phyloP scores from a whole-genome alignment of 2,329 filamentous ascomycete species.

The Ophiosphaerella herpotricha region DNA sequence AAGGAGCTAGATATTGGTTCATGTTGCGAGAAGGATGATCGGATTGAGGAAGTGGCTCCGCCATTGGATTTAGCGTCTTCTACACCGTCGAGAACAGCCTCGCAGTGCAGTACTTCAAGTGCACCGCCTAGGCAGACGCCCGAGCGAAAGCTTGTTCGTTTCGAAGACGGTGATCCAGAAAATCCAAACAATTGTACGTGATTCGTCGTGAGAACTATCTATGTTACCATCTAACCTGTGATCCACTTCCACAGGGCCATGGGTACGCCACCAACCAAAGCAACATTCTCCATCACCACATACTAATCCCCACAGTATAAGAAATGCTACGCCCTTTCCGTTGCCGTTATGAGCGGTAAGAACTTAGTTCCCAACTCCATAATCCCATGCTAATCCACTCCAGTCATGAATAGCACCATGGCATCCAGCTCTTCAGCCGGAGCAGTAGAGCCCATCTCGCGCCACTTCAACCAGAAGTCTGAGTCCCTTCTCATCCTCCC shows the following conservation, averaged over 20 bases:
- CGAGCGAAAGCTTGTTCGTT: slow-evolving; percentile 42
- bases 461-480: slow-evolving; percentile 60
- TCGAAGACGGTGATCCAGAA: slow-evolving; percentile 46
- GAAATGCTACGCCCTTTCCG: slow-evolving; percentile 60
- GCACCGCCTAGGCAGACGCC: slow-evolving; percentile 1
- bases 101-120: slow-evolving; percentile 9
- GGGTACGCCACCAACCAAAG: neutral
- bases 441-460: slow-evolving; percentile 62
- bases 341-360: slow-evolving; percentile 61
- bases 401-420: slow-evolving; percentile 67
- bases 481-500: slow-evolving; percentile 52
- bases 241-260: neutral
- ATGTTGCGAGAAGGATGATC: slow-evolving; percentile 28
- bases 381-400: neutral
- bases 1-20: slow-evolving; percentile 30
- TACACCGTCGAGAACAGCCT: slow-evolving; percentile 12
- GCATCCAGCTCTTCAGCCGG: slow-evolving; percentile 66
- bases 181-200: slow-evolving; percentile 49
- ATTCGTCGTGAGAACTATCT: no score
- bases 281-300: neutral
- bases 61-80: slow-evolving; percentile 10
- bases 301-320: slow-evolving; percentile 49
- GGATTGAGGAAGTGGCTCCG: slow-evolving; percentile 27
- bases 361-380: neutral
- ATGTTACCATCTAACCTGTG: no score